Evolutionary conservation across 148 eudicot species (phyloP), one percentile per base, ranked within the genome.

Genomic region (Fagopyrum esculentum): DNA sequence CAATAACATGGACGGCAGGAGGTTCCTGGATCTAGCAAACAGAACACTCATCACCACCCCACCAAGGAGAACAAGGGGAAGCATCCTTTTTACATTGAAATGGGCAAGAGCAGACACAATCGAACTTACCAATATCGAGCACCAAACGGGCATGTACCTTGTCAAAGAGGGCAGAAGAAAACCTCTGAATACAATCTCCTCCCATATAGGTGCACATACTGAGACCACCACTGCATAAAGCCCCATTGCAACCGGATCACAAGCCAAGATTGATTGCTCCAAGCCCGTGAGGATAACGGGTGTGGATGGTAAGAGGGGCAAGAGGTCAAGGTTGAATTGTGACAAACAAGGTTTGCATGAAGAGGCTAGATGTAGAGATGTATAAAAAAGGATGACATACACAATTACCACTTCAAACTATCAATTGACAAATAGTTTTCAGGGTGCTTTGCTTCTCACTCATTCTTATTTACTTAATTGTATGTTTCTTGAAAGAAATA

Each of bases 91-190:
- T 78, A 88, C 86, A 86, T 87, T 92, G 74, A 90, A 86, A 83
- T 92, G 97, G 13, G 91, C 97, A 57, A 90, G 84, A 22, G 97
- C 97, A 82, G 90, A 92, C 22, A 87, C 94, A 71, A 92, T 73
- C 15, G 94, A 75, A 64, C 97, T 92, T 76, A 88, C 88, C 74
- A 92, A 78, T 52, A 92, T 83, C 6, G 97, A 88, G 79, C 87
- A 83, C 94, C 97, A 92, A 9, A 89, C 87, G 0, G 97, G 97
- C 95, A 92, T 88, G 85, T 90, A 92, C 70, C 81, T 87, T 4
- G 92, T 92, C 88, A 92, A 84, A 7, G 97, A 92, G 26, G 97
- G 97, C 45, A 92, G 88, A 74, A 92, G 92, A 74, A 92, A 92
- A 30, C 97, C 97, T 5, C 92, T 83, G 71, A 92, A 92, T 11